phyloP scores from a whole-genome alignment of 345 rosid species.

The Combretum micranthum region DNA sequence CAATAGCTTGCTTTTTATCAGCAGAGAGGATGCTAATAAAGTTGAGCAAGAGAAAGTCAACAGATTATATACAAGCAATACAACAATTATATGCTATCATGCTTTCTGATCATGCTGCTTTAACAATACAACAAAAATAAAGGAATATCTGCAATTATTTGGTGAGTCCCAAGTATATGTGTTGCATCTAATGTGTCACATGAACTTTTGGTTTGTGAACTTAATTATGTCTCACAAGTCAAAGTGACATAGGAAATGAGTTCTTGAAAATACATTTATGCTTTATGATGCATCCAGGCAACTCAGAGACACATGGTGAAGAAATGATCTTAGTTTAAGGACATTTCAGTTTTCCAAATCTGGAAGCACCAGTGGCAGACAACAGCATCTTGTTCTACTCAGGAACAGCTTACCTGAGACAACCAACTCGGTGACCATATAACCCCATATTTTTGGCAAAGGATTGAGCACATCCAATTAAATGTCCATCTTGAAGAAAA shows the following conservation, averaged over 20 bases:
- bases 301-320: too few relatives aligned
- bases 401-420: slow-evolving; percentile 34
- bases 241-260: too few relatives aligned
- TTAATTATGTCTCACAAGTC: too few relatives aligned
- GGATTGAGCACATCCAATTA: slow-evolving; percentile 47
- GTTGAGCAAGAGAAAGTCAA: background rate
- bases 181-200: too few relatives aligned
- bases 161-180: too few relatives aligned
- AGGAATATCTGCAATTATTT: too few relatives aligned
- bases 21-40: slow-evolving; percentile 36
- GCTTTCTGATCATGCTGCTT: too few relatives aligned
- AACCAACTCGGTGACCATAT: slow-evolving; percentile 48
- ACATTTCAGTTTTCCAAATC: background rate
- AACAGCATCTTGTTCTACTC: too few relatives aligned
- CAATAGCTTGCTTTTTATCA: slow-evolving; percentile 32
- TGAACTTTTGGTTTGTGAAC: too few relatives aligned
- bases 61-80: background rate
- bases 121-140: too few relatives aligned
- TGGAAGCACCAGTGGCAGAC: background rate
- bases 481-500: slow-evolving; percentile 47
- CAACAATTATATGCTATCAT: background rate
- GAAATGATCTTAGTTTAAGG: background rate
- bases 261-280: too few relatives aligned
- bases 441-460: slow-evolving; percentile 55
- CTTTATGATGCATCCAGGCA: too few relatives aligned